phyloP scores from a whole-genome alignment of 257 asterid genomes.

The Przewalskia tangutica region DNA sequence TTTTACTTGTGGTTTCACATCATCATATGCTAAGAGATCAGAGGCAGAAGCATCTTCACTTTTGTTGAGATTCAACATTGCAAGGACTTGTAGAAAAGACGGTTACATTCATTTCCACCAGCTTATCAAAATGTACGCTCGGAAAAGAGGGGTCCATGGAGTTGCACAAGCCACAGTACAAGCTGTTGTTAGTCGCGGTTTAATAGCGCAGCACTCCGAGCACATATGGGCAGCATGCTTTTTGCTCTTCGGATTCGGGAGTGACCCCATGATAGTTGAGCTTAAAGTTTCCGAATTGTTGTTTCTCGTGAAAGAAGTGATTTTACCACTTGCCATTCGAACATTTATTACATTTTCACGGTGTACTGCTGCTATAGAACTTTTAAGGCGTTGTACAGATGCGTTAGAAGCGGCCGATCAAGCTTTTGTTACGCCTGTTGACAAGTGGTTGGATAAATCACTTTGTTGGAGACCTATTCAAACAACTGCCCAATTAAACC shows the following conservation, averaged over 20 bases:
- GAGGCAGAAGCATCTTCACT: slow-evolving; percentile 63
- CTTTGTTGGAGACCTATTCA: slow-evolving; percentile 79
- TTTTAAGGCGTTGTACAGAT: slow-evolving; percentile 73
- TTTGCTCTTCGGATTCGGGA: slow-evolving; percentile 57
- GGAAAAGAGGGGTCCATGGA: slow-evolving; percentile 46
- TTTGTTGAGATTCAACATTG: slow-evolving; percentile 50
- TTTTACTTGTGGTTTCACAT: slow-evolving; percentile 54
- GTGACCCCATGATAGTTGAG: slow-evolving; percentile 56
- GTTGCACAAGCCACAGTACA: slow-evolving; percentile 61
- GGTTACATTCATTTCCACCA: slow-evolving; percentile 52
- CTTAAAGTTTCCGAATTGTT: slow-evolving; percentile 48
- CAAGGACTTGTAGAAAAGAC: slow-evolving; percentile 41
- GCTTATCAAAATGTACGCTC: slow-evolving; percentile 46
- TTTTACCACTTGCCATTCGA: slow-evolving; percentile 56
- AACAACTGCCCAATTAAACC: slow-evolving; percentile 81
- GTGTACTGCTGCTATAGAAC: slow-evolving; percentile 63
- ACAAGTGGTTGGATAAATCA: slow-evolving; percentile 79
- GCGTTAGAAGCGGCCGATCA: slow-evolving; percentile 76
- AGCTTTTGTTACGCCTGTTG: slow-evolving; percentile 65
- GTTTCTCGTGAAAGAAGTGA: slow-evolving; percentile 53
- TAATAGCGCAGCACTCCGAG: slow-evolving; percentile 34
- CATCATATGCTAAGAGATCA: slow-evolving; percentile 56
- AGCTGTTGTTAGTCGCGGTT: slow-evolving; percentile 41
- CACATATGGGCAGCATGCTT: slow-evolving; percentile 87
- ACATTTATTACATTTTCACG: slow-evolving; percentile 58